Conservation (phyloP, 768 basidiomycete species). For the Amanita phalloides region DNA sequence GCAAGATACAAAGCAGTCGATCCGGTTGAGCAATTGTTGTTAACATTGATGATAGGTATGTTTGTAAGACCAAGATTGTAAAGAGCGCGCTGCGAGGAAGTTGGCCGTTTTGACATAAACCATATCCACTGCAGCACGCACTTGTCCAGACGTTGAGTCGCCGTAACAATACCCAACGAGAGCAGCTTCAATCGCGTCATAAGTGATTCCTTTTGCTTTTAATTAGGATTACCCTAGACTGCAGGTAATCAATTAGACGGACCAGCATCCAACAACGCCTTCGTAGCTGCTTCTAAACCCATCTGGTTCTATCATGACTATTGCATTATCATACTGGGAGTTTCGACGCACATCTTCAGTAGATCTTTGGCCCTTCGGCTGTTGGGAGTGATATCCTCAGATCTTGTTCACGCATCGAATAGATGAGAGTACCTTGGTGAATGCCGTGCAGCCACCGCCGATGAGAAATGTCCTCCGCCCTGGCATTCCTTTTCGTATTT, state of each 20-base stretch:
- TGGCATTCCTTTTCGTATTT: slow-evolving; percentile 15
- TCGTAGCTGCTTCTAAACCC: slow-evolving; percentile 81
- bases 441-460: slow-evolving; percentile 67
- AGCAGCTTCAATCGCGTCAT: slow-evolving; percentile 65
- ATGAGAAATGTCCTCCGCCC: slow-evolving; percentile 51
- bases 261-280: slow-evolving; percentile 82
- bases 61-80: slow-evolving; percentile 78
- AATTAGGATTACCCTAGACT: no score
- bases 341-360: slow-evolving; percentile 55
- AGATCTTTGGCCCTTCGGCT: slow-evolving; percentile 57
- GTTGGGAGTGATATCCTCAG: neutral
- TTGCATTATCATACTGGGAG: neutral
- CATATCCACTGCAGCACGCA: slow-evolving; percentile 14
- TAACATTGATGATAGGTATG: slow-evolving; percentile 80
- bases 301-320: slow-evolving; percentile 33
- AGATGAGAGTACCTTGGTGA: slow-evolving; percentile 50
- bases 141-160: slow-evolving; percentile 71
- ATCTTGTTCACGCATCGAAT: neutral
- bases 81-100: slow-evolving; percentile 45
- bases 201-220: slow-evolving; percentile 53
- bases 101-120: neutral
- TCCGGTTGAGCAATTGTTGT: slow-evolving; percentile 83
- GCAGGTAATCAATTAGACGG: slow-evolving; percentile 6
- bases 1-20: slow-evolving; percentile 70
- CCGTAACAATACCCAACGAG: slow-evolving; percentile 75